Evolutionary conservation across 805 yeast genomes (phyloP), one percentile per base, ranked within the genome.

Genomic region (Pichia heedii): DNA sequence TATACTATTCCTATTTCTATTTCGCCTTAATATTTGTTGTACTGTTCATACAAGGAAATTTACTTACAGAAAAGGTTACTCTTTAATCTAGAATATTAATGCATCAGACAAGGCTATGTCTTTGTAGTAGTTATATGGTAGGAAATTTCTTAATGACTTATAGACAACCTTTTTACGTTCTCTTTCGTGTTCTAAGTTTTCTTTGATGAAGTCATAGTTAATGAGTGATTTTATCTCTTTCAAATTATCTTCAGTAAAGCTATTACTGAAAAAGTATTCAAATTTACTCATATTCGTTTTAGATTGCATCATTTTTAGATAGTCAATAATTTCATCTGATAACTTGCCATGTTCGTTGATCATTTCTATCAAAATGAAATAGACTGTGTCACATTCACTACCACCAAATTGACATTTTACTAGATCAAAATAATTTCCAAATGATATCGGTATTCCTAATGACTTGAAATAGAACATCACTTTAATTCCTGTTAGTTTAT

Each of bases 81-180:
- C 11, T 2, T 20, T 33, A n/a, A n/a, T n/a, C 12, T 21, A 34
- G 21, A 21, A 15, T 10, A 22, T 22, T 4, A 35, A 21, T 3
- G 36, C 39, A 18, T 39, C 40, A 60, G 26, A 58, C 77, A 44
- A 21, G 20, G 36, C 37, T 2, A 44, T 21, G 38, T 56, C 60
- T 9, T 39, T 30, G 10, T 34, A 44, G 15, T 27, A 44, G 8
- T 35, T 18, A 39, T 56, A 56, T 2, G 5, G n/a, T 19, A 19
- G 46, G 44, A 24, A 40, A 52, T 1, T 52, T 50, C 3, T 40
- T 36, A 2, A 51, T 26, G 7, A 40, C 13, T 9, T 37, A 30
- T 53, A 51, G 3, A 24, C 15, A 5, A n/a, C 12, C 33, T 40
- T 50, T 1, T n/a, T 22, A 18, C 60, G 32, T 33, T 54, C 53